Evolutionary conservation across 495 filamentous ascomycete species (phyloP), one percentile per base, ranked within the genome.

Genomic region (Aspergillus mulundensis): DNA sequence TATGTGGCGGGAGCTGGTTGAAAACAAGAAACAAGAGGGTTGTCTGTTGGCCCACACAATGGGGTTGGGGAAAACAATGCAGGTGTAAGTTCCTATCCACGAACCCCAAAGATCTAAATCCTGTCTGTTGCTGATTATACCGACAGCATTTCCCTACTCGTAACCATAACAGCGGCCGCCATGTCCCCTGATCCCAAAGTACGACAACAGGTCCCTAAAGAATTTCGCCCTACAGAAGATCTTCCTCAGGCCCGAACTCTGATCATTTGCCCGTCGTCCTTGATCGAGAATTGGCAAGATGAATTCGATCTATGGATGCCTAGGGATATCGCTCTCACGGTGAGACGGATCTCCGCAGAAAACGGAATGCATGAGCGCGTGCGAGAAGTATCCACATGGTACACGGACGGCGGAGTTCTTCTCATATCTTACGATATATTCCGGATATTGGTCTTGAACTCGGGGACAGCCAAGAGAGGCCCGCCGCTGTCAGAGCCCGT

Each of bases 51-150:
- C 92, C 2, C 92, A 96, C 66, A 90, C 89, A 1, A 96, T 96
- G 93, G 92, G 92, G 2, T 70, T 97, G 15, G 92, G 92, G 14
- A 97, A 97, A 70, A 96, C 93, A 0, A 88, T 96, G 83, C 93
- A 96, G 64, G 77, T 87, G 75, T 81, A 69, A 72, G 81, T 83
- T 21, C 18, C 23, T 15, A n/a, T n/a, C 16, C 15, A 5, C 10
- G 19, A 24, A 23, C 24, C 4, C 6, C 42, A 5, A 49, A 34
- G 24, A 8, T 21, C n/a, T 14, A 14, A 36, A 16, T 45, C 1
- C 14, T 38, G 5, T 51, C 10, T 7, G 7, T 39, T 34, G 18
- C 46, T 30, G 32, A 53, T 15, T 11, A 7, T 15, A 12, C 5
- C 7, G 15, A 23, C 52, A 60, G 58, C 11, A 90, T 97, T 57